Evolutionary conservation across 345 rosid genomes (phyloP), one percentile per base, ranked within the genome.

Genomic region (Lumnitzera racemosa): DNA sequence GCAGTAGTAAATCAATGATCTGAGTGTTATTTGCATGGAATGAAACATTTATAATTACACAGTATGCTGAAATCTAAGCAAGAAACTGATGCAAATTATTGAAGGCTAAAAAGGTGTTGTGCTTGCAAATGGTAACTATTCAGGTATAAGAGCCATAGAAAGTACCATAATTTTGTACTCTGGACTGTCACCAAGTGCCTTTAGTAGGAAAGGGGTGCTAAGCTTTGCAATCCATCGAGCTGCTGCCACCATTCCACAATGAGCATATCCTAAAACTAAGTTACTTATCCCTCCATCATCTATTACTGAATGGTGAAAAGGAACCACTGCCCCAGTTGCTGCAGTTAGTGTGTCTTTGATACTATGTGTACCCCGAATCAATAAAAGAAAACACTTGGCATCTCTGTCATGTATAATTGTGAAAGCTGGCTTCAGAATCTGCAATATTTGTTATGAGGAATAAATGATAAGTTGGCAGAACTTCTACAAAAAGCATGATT

Each of bases 171-270:
- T 71, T 63, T 78, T 77, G 73, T 76, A 84, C 70, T 79, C 86
- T 10, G 96, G 97, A 73, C 71, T 68, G 58, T 90, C 95, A 60
- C 61, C 66, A 61, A 88, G 83, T 15, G 85, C 96, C 62, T 80
- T 82, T 15, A 81, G 75, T 64, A 94, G 75, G 76, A 76, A 88
- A 62, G 99, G 92, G 74, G 85, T 77, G 72, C 87, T 81, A 15
- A 90, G 86, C 70, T 90, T 90, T 53, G 99, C 96, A 78, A 90
- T 94, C 97, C 97, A 94, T 23, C 90, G 89, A 70, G 97, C 97
- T 47, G 99, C 97, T 73, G 99, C 99, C 78, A 88, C 99, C 99
- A 94, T 94, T 73, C 99, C 99, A 56, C 88, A 94, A 64, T 94
- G 99, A 4, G 99, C 99, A 52, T 94, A 94, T 57, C 99, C 99